Evolutionary conservation across 192 early-diverging fungal species (phyloP), one percentile per base, ranked within the genome.

Genomic region (Coemansia sp.): DNA sequence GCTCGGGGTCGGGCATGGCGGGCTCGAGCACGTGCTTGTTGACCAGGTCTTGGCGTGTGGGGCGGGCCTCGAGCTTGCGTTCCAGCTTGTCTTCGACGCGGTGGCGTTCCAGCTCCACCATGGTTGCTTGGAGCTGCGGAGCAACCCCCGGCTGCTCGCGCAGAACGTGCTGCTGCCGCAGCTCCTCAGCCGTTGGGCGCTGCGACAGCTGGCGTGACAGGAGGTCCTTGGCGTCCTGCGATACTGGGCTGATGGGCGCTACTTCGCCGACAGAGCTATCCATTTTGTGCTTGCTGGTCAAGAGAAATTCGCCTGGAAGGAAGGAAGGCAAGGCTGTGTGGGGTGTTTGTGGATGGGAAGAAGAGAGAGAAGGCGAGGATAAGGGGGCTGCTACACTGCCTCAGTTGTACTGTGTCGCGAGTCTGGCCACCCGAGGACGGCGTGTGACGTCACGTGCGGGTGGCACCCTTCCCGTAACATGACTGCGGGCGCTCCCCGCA

Each of bases 81-180:
- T 82, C 78, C 18, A 87, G 61, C 2, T 51, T 43, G 36, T 80
- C 77, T 35, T 78, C 78, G 6, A 85, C 36, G 9, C 33, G 30
- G 38, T 33, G 53, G 38, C 60, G 62, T 19, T 50, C 36, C 5
- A 76, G 54, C 43, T 71, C 51, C 7, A 31, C 23, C 34, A 58
- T 39, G 21, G 34, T 54, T 6, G 58, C 59, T 33, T 76, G 74
- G 16, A 76, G 43, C 1, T 56, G 48, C 4, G 75, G 67, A 0
- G 67, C 67, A 19, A 66, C 54, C n/a, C 25, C 44, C 5, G 63
- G 49, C 12, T 57, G 70, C 51, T 75, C 76, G 26, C n/a, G n/a
- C n/a, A 86, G 65, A n/a, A 86, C 81, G 38, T 85, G 80, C 53
- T 60, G 73, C 7, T 72, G 64, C 18, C 77, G 71, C 3, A 85